phyloP scores from a whole-genome alignment of 2,329 filamentous ascomycete species.

The Pseudogymnoascus sp. region DNA sequence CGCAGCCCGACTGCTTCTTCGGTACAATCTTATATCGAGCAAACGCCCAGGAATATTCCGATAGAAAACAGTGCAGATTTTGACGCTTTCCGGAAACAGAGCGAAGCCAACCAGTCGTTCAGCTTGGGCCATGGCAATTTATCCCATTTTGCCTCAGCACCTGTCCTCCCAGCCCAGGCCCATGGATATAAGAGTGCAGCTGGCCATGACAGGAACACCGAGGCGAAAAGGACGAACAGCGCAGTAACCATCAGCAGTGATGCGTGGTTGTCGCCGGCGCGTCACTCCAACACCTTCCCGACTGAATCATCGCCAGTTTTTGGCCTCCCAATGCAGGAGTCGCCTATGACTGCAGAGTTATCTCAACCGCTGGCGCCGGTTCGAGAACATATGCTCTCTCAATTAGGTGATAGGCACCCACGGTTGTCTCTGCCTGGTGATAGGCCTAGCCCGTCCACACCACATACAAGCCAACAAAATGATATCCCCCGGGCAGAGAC shows the following conservation, averaged over 20 bases:
- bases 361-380: constrained; percentile 20
- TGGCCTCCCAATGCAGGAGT: constrained; percentile 40
- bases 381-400: constrained; percentile 22
- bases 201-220: not conserved
- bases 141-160: constrained; percentile 39
- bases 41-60: constrained; percentile 61
- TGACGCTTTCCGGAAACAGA: constrained; percentile 67
- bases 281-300: not conserved
- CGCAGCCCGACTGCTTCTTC: constrained; percentile 69
- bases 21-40: constrained; percentile 61
- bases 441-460: constrained; percentile 36
- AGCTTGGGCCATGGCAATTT: constrained; percentile 36
- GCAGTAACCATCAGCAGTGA: not conserved
- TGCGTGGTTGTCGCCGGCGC: not conserved
- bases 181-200: constrained; percentile 9
- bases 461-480: constrained; percentile 24
- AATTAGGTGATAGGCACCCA: constrained; percentile 44
- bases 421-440: constrained; percentile 48
- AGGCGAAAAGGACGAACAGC: not conserved
- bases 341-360: constrained; percentile 38
- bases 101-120: constrained; percentile 56
- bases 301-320: constrained; percentile 28
- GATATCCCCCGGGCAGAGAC: constrained; percentile 40
- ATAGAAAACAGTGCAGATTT: constrained; percentile 75
- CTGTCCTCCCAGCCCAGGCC: constrained; percentile 10